Evolutionary conservation across 2,329 filamentous ascomycete species (phyloP).

Genomic region (Chrysosporium queenslandicum): DNA sequence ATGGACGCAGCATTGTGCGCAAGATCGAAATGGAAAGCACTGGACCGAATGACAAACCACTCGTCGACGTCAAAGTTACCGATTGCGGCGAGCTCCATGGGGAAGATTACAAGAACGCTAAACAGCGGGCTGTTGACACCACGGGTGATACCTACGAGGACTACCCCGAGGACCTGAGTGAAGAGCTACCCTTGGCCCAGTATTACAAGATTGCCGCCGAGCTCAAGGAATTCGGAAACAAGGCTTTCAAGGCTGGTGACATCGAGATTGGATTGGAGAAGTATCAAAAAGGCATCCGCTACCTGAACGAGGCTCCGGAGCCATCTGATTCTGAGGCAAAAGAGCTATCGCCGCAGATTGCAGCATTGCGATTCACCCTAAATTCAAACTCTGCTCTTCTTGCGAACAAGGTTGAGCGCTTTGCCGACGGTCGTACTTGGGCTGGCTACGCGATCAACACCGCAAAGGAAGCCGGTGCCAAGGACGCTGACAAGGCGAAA

Average conservation of each 20-base stretch:
- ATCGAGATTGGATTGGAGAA: constrained; percentile 65
- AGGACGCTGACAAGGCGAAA: constrained; percentile 73
- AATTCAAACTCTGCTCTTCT: constrained; percentile 84
- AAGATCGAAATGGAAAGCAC: constrained; percentile 79
- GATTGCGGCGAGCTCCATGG: constrained; percentile 80
- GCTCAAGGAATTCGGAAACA: constrained; percentile 86
- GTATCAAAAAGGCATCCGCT: constrained; percentile 87
- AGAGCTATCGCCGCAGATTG: constrained; percentile 57
- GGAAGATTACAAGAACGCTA: constrained; percentile 56
- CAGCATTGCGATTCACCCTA: constrained; percentile 68
- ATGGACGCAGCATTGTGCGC: constrained; percentile 81
- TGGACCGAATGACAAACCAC: constrained; percentile 65
- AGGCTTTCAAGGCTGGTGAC: constrained; percentile 75
- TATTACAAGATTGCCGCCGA: constrained; percentile 70
- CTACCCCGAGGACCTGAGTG: constrained; percentile 73
- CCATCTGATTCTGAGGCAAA: constrained; percentile 57
- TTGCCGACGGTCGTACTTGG: constrained; percentile 57
- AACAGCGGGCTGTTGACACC: constrained; percentile 60
- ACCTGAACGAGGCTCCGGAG: constrained; percentile 75
- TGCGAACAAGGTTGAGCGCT: constrained; percentile 67
- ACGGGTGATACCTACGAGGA: constrained; percentile 92
- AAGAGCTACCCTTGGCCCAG: constrained; percentile 55
- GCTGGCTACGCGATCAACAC: constrained; percentile 62
- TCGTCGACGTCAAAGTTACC: constrained; percentile 59
- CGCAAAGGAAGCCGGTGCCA: constrained; percentile 51